Conservation (phyloP, 768 basidiomycete genomes). For the Leucocoprinus birnbaumii region DNA sequence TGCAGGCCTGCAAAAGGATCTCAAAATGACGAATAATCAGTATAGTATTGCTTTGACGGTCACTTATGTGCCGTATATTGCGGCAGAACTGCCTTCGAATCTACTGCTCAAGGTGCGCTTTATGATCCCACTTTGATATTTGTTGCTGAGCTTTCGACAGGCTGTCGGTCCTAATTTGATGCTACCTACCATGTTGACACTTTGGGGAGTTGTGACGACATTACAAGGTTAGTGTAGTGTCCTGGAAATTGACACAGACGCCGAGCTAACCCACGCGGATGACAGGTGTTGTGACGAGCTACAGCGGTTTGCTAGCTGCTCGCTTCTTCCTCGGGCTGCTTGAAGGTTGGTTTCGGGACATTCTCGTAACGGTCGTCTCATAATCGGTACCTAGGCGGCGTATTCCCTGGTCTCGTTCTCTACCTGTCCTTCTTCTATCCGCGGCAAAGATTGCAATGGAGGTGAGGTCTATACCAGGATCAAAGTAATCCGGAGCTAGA, state of each 20-base stretch:
- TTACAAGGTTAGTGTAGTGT: constrained; percentile 45
- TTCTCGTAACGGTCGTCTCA: background rate
- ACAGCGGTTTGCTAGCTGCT: constrained; percentile 41
- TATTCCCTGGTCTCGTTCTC: constrained; percentile 55
- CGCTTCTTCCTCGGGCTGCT: constrained; percentile 52
- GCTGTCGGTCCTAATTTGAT: constrained; percentile 57
- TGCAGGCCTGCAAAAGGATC: constrained; percentile 53
- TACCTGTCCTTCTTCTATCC: constrained; percentile 58
- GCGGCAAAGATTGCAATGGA: constrained; percentile 46
- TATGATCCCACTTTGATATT: background rate
- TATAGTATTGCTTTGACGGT: constrained; percentile 50
- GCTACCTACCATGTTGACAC: constrained; percentile 55
- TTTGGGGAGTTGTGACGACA: constrained; percentile 69
- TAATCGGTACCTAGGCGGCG: constrained; percentile 38
- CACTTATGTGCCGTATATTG: constrained; percentile 53
- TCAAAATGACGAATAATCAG: constrained; percentile 44
- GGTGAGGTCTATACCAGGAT: constrained; percentile 23
- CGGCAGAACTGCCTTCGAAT: constrained; percentile 60
- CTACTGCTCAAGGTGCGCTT: constrained; percentile 46
- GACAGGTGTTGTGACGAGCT: constrained; percentile 44
- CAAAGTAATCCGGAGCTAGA: constrained; percentile 9
- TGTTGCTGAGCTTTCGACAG: constrained; percentile 14
- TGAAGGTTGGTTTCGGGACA: constrained; percentile 29
- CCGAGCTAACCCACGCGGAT: constrained; percentile 1
- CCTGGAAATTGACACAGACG: background rate